These are phyloP conservation scores for Alternaria sp. DNA, from an alignment of 2,329 filamentous ascomycete genomes.

Conservation along the genomic window DNA sequence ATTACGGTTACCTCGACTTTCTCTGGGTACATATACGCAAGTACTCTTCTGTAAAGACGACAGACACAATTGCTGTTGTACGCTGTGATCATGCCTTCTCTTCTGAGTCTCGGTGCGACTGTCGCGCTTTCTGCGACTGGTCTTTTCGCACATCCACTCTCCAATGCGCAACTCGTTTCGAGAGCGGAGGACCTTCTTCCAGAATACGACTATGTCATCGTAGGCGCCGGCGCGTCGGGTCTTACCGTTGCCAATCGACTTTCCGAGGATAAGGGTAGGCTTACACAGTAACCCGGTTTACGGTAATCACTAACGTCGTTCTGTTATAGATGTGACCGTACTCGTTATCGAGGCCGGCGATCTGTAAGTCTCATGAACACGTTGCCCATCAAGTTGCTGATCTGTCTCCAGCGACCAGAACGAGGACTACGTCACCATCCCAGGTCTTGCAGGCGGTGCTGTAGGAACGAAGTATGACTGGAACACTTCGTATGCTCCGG, in stretches of 20 bases:
- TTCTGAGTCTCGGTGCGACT: constrained; percentile 9
- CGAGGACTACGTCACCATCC: constrained; percentile 31
- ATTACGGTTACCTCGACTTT: neutral
- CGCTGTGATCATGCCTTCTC: constrained; percentile 14
- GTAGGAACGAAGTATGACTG: constrained; percentile 34
- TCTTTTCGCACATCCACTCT: constrained; percentile 24
- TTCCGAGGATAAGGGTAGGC: constrained; percentile 26
- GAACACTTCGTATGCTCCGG: constrained; percentile 27
- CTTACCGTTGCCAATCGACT: constrained; percentile 39
- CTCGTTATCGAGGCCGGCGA: constrained; percentile 33
- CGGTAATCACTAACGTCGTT: neutral
- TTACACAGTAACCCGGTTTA: neutral
- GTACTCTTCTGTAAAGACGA: neutral
- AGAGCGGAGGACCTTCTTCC: constrained; percentile 18
- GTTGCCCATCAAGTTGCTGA: constrained; percentile 4
- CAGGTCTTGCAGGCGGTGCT: constrained; percentile 31
- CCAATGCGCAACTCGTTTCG: constrained; percentile 17
- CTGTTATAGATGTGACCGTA: constrained; percentile 19
- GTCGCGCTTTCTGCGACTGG: constrained; percentile 17
- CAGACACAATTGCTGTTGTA: neutral
- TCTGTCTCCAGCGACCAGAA: constrained; percentile 20
- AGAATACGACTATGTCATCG: constrained; percentile 36
- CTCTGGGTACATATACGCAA: neutral
- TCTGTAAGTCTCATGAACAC: constrained; percentile 15
- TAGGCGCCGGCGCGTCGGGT: constrained; percentile 34